Evolutionary conservation across 768 basidiomycete species (phyloP).

Genomic region (Hemileccinum impolitum): DNA sequence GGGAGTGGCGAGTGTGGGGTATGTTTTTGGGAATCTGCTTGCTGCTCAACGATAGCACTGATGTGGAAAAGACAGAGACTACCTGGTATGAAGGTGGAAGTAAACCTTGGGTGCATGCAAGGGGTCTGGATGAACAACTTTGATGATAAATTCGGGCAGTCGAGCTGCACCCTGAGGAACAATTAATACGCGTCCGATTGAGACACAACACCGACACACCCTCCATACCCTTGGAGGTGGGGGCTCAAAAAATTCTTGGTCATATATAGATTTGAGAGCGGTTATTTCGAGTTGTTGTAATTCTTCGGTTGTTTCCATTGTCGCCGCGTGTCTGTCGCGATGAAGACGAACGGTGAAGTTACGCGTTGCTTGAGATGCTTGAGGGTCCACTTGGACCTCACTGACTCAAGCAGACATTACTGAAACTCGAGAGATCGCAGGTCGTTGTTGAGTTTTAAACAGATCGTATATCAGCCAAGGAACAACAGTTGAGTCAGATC

Average conservation of each 20-base stretch:
- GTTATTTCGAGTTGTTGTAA: conserved; percentile 68
- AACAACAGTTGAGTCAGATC: conserved; percentile 14
- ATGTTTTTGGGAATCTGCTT: conserved; percentile 74
- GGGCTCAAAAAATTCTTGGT: conserved; percentile 68
- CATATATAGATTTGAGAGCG: conserved; percentile 77
- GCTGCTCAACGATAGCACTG: not conserved
- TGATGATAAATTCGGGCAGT: conserved; percentile 74
- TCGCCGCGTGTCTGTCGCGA: conserved; percentile 11
- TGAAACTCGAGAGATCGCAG: conserved; percentile 12
- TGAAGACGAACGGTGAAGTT: conserved; percentile 27
- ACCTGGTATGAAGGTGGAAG: conserved; percentile 72
- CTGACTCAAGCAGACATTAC: conserved; percentile 74
- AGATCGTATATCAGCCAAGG: conserved; percentile 1
- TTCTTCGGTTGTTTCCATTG: conserved; percentile 75
- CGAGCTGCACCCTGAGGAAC: conserved; percentile 56
- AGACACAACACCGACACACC: conserved; percentile 36
- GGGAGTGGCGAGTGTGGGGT: conserved; percentile 69
- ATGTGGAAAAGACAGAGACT: conserved; percentile 17
- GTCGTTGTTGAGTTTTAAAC: conserved; percentile 6
- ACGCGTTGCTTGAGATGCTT: conserved; percentile 50
- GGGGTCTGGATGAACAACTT: conserved; percentile 62
- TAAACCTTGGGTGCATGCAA: conserved; percentile 54
- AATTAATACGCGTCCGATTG: conserved; percentile 1
- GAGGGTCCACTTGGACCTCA: conserved; percentile 65
- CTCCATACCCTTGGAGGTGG: conserved; percentile 84